phyloP scores from a whole-genome alignment of 257 asterid species.

The Scutellaria barbata region DNA sequence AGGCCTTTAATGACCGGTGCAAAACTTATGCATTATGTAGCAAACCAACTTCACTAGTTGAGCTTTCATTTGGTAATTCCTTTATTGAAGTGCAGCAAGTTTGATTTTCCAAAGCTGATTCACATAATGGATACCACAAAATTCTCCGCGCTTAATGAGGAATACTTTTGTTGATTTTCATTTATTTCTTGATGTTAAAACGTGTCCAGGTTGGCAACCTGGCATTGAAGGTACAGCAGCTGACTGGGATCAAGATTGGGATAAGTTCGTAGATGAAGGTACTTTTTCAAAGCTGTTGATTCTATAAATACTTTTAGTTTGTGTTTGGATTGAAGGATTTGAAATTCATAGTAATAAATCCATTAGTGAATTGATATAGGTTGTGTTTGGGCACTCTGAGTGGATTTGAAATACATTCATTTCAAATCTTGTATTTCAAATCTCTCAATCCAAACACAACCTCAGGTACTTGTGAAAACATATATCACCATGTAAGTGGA shows the following conservation, averaged over 20 bases:
- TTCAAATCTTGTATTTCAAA: no score
- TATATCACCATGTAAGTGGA: slow-evolving; percentile 1
- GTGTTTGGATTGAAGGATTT: slow-evolving; percentile 13
- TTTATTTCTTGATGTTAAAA: slow-evolving; percentile 26
- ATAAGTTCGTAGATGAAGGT: slow-evolving; percentile 96
- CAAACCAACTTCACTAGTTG: slow-evolving; percentile 82
- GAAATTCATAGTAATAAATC: neutral
- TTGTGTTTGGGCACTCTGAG: neutral
- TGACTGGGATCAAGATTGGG: slow-evolving; percentile 99
- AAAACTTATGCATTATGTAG: slow-evolving; percentile 92
- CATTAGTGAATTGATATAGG: neutral
- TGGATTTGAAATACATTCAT: neutral
- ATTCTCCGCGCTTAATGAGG: slow-evolving; percentile 24
- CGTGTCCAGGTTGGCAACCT: slow-evolving; percentile 87
- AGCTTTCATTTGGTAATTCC: slow-evolving; percentile 86
- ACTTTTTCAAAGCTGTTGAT: slow-evolving; percentile 24
- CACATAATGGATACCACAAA: slow-evolving; percentile 39
- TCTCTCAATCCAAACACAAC: neutral
- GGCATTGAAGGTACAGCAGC: slow-evolving; percentile 92
- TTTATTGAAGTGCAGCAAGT: slow-evolving; percentile 14
- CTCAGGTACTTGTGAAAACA: slow-evolving; percentile 8
- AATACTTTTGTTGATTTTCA: slow-evolving; percentile 25
- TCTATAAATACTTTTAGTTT: neutral
- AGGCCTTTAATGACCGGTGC: slow-evolving; percentile 85
- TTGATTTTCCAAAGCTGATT: slow-evolving; percentile 6